A percentile compares a stretch with the other conserved stretches of the same genome.
These are phyloP conservation scores for Aciculosporium take DNA, from an alignment of 2,329 filamentous ascomycete genomes.

Conservation along the genomic window DNA sequence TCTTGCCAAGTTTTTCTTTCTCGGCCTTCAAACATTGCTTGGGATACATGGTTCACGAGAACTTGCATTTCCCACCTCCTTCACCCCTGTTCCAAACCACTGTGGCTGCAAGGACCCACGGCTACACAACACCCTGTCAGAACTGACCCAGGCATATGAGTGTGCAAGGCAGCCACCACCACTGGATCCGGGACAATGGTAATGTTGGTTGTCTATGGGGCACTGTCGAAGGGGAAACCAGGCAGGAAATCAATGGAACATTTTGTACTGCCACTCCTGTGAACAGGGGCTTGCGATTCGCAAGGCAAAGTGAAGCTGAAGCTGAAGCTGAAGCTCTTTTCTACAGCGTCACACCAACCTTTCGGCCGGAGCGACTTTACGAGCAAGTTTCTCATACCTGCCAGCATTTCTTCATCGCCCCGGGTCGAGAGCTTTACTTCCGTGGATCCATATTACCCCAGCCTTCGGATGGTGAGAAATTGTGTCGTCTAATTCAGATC, in stretches of 20 bases:
- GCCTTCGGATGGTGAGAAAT: background rate
- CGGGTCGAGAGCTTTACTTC: background rate
- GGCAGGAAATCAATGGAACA: background rate
- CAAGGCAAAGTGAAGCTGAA: background rate
- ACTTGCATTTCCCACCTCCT: slow-evolving; percentile 6
- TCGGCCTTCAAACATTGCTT: too few relatives aligned
- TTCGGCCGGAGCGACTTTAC: background rate
- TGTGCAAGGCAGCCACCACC: background rate
- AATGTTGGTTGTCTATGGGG: slow-evolving; percentile 2
- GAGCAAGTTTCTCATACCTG: background rate
- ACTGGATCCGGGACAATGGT: slow-evolving; percentile 7
- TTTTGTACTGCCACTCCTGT: background rate
- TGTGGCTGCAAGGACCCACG: slow-evolving; percentile 5
- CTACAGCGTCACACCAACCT: background rate
- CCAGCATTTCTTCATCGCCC: background rate
- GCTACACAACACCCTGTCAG: background rate
- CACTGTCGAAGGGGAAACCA: background rate
- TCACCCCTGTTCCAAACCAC: slow-evolving; percentile 5
- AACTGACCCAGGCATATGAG: slow-evolving; percentile 1
- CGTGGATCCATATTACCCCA: slow-evolving; percentile 1
- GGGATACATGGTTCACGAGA: slow-evolving; percentile 9
- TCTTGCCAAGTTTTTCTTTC: too few relatives aligned
- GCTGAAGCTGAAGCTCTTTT: background rate
- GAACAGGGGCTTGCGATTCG: background rate
- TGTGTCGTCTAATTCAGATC: background rate